Evolutionary conservation across 2,329 filamentous ascomycete species (phyloP), one percentile per base, ranked within the genome.

Genomic region (Xylariaceae sp.): DNA sequence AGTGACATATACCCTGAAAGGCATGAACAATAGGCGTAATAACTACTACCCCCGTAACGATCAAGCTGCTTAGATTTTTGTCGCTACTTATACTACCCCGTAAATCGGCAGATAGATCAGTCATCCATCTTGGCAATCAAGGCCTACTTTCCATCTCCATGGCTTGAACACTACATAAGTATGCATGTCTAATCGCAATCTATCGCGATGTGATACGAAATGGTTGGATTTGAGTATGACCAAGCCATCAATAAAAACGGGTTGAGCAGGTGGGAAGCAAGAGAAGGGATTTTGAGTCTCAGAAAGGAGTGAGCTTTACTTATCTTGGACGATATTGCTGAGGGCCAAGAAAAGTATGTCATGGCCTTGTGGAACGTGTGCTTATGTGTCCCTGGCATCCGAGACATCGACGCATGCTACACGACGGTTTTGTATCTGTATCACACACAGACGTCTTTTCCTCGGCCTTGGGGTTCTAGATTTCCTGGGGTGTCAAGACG

Each of bases 351-450:
- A n/a, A n/a, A n/a, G n/a, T n/a, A n/a, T n/a, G 19, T 45, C 29
- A 14, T 8, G 19, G 19, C 25, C 12, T 25, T 41, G 27, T 34
- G 35, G 35, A 42, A 17, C n/a, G 33, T 22, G 27, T 32, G 22
- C 33, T 25, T 27, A n/a, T n/a, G n/a, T n/a, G n/a, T n/a, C n/a
- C n/a, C 22, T 39, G 10, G 16, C 11, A 25, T 23, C 48, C 42
- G 49, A 53, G 46, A 45, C 40, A 40, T 40, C 44, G 49, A 56
- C 48, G 45, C 49, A 55, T 39, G 37, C 48, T 59, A 55, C 54
- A 52, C 52, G 6, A 57, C 54, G 48, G 51, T 55, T 58, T 47
- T 45, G 53, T 50, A 47, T 50, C 43, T 49, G 48, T 47, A 35
- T 22, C 23, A 47, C 32, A 16, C 34, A n/a, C n/a, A n/a, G n/a